These are phyloP conservation scores for Aspergillus piperis DNA, from an alignment of 2,329 filamentous ascomycete genomes.

Conservation along the genomic window DNA sequence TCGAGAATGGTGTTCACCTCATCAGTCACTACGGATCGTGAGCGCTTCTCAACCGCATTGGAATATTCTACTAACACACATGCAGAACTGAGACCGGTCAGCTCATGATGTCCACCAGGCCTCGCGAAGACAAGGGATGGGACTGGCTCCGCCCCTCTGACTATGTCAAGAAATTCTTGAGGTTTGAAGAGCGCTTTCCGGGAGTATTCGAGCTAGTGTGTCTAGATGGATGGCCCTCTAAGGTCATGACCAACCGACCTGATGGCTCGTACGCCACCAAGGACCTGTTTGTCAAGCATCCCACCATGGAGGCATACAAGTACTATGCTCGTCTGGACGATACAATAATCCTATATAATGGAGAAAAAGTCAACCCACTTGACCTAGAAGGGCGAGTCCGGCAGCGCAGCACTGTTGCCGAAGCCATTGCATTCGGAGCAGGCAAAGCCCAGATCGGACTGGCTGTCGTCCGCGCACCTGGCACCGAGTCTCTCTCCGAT, in stretches of 20 bases:
- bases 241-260: slow-evolving; percentile 47
- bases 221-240: slow-evolving; percentile 41
- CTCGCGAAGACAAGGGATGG: slow-evolving; percentile 58
- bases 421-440: slow-evolving; percentile 60
- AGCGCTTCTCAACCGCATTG: slow-evolving; percentile 19
- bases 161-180: slow-evolving; percentile 45
- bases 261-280: slow-evolving; percentile 54
- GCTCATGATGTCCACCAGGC: slow-evolving; percentile 62
- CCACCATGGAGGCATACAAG: slow-evolving; percentile 49
- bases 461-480: slow-evolving; percentile 55
- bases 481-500: slow-evolving; percentile 43
- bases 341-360: slow-evolving; percentile 51
- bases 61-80: neutral
- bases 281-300: slow-evolving; percentile 52
- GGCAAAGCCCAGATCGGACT: slow-evolving; percentile 56
- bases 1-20: slow-evolving; percentile 56
- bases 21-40: slow-evolving; percentile 60
- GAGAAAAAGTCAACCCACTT: slow-evolving; percentile 53
- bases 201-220: slow-evolving; percentile 41
- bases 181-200: slow-evolving; percentile 38
- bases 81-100: slow-evolving; percentile 61
- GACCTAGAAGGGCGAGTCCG: slow-evolving; percentile 57
- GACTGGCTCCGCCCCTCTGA: slow-evolving; percentile 57
- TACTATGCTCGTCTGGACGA: slow-evolving; percentile 52
- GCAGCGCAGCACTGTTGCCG: slow-evolving; percentile 55